Conservation (phyloP, 2,329 filamentous ascomycete species). For the Venturia effusa region DNA sequence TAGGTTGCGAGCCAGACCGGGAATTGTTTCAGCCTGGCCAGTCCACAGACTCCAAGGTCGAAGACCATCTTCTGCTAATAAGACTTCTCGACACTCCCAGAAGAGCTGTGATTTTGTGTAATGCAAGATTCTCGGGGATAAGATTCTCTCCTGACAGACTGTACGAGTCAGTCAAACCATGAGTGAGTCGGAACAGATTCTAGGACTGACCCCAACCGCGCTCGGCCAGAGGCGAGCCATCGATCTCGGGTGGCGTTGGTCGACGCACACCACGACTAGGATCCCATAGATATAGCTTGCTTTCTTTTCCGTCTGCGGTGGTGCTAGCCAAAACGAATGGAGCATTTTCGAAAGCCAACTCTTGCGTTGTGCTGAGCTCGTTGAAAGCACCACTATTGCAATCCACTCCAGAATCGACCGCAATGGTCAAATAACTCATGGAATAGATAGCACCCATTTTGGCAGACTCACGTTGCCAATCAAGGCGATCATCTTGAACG, state of each 20-base stretch:
- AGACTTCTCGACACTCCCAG: conserved; percentile 11
- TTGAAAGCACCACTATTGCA: conserved; percentile 12
- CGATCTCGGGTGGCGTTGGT: conserved; percentile 11
- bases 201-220: conserved; percentile 11
- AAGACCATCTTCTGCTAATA: conserved; percentile 11
- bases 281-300: conserved; percentile 10
- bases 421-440: conserved; percentile 14
- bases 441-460: conserved; percentile 15
- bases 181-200: not conserved
- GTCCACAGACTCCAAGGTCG: conserved; percentile 11
- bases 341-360: conserved; percentile 8
- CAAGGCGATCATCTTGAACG: conserved; percentile 14
- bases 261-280: conserved; percentile 6
- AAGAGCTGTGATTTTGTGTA: conserved; percentile 12
- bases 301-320: not conserved
- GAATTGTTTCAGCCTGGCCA: conserved; percentile 5
- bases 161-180: not conserved
- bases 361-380: conserved; percentile 8
- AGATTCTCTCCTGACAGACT: conserved; percentile 11
- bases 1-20: conserved; percentile 9
- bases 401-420: conserved; percentile 11
- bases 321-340: conserved; percentile 5
- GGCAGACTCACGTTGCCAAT: conserved; percentile 13
- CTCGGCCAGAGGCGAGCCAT: conserved; percentile 9
- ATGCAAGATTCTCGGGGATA: conserved; percentile 13